phyloP scores from a whole-genome alignment of 768 basidiomycete species.

The Rhizopogon vinicolor region DNA sequence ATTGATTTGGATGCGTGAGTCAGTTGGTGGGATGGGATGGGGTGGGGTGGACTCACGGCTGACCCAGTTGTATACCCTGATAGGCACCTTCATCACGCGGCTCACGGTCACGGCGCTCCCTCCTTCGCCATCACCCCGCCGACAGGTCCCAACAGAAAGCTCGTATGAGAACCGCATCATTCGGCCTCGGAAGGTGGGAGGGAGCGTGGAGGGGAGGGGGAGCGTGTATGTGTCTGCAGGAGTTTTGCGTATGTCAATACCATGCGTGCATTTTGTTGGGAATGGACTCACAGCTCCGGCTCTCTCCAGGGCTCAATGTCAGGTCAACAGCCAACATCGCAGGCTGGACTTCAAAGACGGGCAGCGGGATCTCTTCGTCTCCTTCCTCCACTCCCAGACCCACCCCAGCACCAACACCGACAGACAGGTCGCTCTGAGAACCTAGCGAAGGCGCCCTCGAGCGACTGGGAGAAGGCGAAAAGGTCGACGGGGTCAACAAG shows the following conservation, averaged over 20 bases:
- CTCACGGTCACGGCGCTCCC: slow-evolving; percentile 50
- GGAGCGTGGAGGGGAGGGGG: slow-evolving; percentile 70
- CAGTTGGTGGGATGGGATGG: background rate
- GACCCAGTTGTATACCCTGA: slow-evolving; percentile 87
- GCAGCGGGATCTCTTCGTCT: slow-evolving; percentile 65
- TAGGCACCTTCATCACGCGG: slow-evolving; percentile 85
- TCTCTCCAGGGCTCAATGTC: slow-evolving; percentile 76
- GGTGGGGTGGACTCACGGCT: slow-evolving; percentile 43
- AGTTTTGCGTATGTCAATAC: background rate
- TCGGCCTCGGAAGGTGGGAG: slow-evolving; percentile 88
- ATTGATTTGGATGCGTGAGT: slow-evolving; percentile 2
- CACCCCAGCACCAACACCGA: slow-evolving; percentile 21
- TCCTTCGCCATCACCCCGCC: slow-evolving; percentile 39
- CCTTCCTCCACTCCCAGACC: slow-evolving; percentile 40
- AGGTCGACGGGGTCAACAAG: slow-evolving; percentile 20
- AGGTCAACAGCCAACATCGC: slow-evolving; percentile 90
- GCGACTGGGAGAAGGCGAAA: slow-evolving; percentile 4
- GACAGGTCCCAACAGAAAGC: slow-evolving; percentile 83
- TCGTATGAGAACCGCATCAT: slow-evolving; percentile 85
- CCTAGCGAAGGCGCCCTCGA: slow-evolving; percentile 21
- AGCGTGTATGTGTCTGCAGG: slow-evolving; percentile 74
- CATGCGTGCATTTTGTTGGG: background rate
- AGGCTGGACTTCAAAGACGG: slow-evolving; percentile 82
- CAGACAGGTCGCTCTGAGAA: slow-evolving; percentile 4
- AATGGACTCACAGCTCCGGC: slow-evolving; percentile 58